Percentiles rank a stretch among this genome's conserved stretches.
Evolutionary conservation across 441 rosid species (phyloP).

Genomic region (Arabidopsis hybrid): DNA sequence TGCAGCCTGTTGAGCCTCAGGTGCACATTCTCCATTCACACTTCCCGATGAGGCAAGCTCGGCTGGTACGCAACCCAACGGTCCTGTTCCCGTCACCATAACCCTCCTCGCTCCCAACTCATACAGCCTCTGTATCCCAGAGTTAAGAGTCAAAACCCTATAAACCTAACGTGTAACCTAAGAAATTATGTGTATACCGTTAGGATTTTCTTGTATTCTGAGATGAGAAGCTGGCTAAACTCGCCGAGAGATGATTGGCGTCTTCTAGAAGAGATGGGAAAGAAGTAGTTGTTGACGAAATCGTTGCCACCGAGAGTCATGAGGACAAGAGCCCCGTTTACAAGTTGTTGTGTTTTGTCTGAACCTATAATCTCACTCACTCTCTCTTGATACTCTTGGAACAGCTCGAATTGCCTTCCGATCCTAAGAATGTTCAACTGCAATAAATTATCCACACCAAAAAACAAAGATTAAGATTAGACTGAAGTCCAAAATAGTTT

Average conservation of each 20-base stretch:
- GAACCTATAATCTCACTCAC: conserved; percentile 55
- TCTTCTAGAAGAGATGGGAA: conserved; percentile 63
- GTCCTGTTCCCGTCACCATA: conserved; percentile 61
- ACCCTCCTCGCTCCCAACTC: conserved; percentile 58
- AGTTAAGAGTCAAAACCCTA: neutral
- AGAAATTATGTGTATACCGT: conserved; percentile 40
- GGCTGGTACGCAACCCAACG: conserved; percentile 57
- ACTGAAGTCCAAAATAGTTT: neutral
- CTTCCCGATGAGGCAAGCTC: conserved; percentile 49
- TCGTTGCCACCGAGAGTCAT: conserved; percentile 74
- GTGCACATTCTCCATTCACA: conserved; percentile 52
- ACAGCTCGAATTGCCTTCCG: conserved; percentile 54
- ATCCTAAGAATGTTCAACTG: conserved; percentile 67
- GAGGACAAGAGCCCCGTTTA: conserved; percentile 58
- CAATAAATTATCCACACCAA: conserved; percentile 13
- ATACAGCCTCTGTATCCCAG: conserved; percentile 48
- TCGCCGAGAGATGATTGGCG: conserved; percentile 56
- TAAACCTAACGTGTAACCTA: neutral
- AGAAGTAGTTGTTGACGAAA: conserved; percentile 72
- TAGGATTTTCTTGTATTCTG: conserved; percentile 65
- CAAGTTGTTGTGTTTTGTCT: conserved; percentile 47
- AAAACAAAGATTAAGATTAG: neutral
- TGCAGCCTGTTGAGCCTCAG: conserved; percentile 62
- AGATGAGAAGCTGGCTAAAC: conserved; percentile 55
- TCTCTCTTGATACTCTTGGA: conserved; percentile 58